phyloP scores from a whole-genome alignment of 139 green algal species.

The Tetradesmus obliquus region DNA sequence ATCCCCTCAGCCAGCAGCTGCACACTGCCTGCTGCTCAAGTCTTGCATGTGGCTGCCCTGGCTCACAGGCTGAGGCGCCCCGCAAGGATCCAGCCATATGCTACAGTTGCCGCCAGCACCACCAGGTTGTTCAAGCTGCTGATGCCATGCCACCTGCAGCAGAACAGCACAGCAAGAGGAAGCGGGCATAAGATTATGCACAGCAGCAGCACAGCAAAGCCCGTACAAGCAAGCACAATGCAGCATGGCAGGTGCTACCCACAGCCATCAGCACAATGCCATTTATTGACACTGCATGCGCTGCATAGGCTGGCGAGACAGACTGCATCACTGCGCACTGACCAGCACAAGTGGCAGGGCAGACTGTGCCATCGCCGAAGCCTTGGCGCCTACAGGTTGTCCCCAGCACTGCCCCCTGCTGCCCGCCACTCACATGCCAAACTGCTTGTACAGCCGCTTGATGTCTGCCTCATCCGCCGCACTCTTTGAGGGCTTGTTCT shows the following conservation, averaged over 20 bases:
- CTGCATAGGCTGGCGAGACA: no score
- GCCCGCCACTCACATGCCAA: constrained; percentile 42
- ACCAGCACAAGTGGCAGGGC: no score
- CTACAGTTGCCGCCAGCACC: constrained; percentile 34
- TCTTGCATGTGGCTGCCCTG: background rate
- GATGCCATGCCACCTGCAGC: constrained; percentile 35
- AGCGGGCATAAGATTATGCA: background rate
- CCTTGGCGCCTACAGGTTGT: background rate
- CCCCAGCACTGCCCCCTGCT: background rate
- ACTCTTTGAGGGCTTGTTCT: constrained; percentile 27
- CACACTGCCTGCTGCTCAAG: background rate
- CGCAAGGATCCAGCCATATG: constrained; percentile 45
- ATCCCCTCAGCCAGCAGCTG: background rate
- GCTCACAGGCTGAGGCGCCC: constrained; percentile 18
- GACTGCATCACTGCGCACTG: no score
- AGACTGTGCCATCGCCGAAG: no score
- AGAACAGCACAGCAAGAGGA: background rate
- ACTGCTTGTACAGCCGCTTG: constrained; percentile 50
- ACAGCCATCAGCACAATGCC: background rate
- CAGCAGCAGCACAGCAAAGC: no score
- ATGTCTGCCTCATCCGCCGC: constrained; percentile 36
- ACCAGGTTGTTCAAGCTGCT: constrained; percentile 33
- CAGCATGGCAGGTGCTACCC: background rate
- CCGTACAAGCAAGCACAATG: background rate
- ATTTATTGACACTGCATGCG: no score